Evolutionary conservation across 495 filamentous ascomycete species (phyloP).

Genomic region (Tuber aestivum): DNA sequence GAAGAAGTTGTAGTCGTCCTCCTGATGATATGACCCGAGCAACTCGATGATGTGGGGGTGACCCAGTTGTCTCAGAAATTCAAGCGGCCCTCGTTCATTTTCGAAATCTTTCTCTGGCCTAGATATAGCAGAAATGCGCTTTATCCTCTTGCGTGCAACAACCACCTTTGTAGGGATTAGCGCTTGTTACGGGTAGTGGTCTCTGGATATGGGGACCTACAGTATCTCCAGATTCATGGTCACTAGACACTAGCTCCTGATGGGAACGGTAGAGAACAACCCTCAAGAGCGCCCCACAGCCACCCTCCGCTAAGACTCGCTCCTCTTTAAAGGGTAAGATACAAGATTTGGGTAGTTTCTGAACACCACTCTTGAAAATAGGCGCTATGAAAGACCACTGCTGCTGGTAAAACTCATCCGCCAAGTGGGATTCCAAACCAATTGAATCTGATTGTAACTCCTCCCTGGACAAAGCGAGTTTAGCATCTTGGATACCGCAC

Average conservation of each 20-base stretch:
- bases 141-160: background rate
- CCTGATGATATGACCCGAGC: slow-evolving; percentile 6
- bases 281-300: background rate
- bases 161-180: background rate
- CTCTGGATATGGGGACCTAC: background rate
- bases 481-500: background rate
- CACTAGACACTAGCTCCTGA: background rate
- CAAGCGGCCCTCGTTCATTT: slow-evolving; percentile 6
- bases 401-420: background rate
- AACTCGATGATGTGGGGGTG: slow-evolving; percentile 23
- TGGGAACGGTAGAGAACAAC: background rate
- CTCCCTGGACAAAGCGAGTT: background rate
- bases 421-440: background rate
- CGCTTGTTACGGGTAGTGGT: background rate
- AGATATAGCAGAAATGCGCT: background rate
- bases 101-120: background rate
- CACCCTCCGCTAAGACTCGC: background rate
- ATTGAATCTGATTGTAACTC: background rate
- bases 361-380: background rate
- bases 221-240: background rate
- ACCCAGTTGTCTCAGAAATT: slow-evolving; percentile 1
- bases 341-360: background rate
- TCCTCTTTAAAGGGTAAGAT: background rate
- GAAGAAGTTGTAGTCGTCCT: slow-evolving; percentile 1
- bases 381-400: background rate